Conservation (phyloP, 768 basidiomycete genomes). For the Podaxis carcinomalis region DNA sequence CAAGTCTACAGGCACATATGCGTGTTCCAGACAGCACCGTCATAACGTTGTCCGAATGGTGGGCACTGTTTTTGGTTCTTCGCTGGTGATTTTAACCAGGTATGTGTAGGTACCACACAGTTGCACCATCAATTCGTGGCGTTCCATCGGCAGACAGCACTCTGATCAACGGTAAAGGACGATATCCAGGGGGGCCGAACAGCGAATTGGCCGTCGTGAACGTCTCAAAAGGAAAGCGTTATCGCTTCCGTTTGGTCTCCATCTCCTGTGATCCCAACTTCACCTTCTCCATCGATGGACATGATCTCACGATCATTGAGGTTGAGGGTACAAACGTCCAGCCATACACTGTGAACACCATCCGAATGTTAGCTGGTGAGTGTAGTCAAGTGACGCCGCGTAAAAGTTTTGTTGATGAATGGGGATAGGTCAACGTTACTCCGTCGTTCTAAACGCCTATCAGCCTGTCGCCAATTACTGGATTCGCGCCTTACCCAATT, state of each 20-base stretch:
- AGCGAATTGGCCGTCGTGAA: constrained; percentile 31
- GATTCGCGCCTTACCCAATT: constrained; percentile 38
- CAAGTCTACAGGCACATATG: background rate
- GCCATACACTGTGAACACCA: constrained; percentile 30
- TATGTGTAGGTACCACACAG: constrained; percentile 24
- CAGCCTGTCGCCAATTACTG: constrained; percentile 47
- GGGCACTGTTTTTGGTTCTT: background rate
- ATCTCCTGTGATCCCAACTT: constrained; percentile 42
- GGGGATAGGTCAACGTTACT: constrained; percentile 28
- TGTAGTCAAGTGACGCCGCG: constrained; percentile 22
- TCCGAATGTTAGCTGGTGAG: constrained; percentile 38
- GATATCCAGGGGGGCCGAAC: constrained; percentile 31
- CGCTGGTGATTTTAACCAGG: background rate
- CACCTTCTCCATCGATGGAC: constrained; percentile 34
- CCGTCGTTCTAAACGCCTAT: constrained; percentile 37
- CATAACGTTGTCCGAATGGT: constrained; percentile 38
- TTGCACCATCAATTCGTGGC: constrained; percentile 11
- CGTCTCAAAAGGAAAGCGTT: constrained; percentile 34
- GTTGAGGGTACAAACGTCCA: constrained; percentile 30
- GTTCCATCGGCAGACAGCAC: constrained; percentile 24
- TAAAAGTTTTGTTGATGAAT: constrained; percentile 30
- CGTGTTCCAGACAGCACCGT: constrained; percentile 34
- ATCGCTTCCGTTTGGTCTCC: constrained; percentile 47
- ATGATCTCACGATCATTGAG: constrained; percentile 35
- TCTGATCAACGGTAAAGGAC: constrained; percentile 46